Base-by-base conservation (phyloP, 148 eudicot species). In the Spergularia marina region DNA sequence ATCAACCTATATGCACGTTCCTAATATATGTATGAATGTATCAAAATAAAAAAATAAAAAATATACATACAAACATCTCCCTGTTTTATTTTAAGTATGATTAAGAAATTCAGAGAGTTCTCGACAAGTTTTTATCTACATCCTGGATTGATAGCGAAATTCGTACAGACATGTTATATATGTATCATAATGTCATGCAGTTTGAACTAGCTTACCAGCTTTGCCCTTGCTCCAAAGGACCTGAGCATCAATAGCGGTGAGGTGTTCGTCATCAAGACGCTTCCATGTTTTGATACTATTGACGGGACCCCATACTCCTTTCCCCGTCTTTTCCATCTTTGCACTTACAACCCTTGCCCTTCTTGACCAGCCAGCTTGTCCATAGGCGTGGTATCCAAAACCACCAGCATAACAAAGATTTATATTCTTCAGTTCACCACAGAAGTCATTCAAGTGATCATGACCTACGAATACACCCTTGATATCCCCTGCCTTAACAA, bases 351-450 rank as follows among this genome's bases (percentile, higher is more conserved):
- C 86, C 80, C 98, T 87, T n/a, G 98, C 87, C 79, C 98, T 87
- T 75, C 97, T 85, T 14, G 83, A 59, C 98, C 98, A 94, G 30
- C 98, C 98, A 63, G 94, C 97, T 79, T 86, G 84, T 53, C 98
- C 98, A 75, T 94, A 94, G 5, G 98, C 98, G 83, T 94, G 98
- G 80, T 94, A 94, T 18, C 98, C 98, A 63, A 94, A 91, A 36
- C 98, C 98, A 61, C 98, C 98, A 34, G 86, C 92, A 71, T 94
- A 94, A 66, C 98, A 94, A 70, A 94, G 90, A 84, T 94, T 65
- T 66, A 94, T 89, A 40, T 89, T 84, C 61, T 73, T 79, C 49
- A 87, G 71, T 83, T 87, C 78, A 15, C 98, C 98, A 69, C 98
- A 94, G 73, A 94, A 94, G 79, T 94, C 98, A 78, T 94, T 94